Conservation (phyloP, 352 stramenopile genomes). For the Phytophthora pisi region DNA sequence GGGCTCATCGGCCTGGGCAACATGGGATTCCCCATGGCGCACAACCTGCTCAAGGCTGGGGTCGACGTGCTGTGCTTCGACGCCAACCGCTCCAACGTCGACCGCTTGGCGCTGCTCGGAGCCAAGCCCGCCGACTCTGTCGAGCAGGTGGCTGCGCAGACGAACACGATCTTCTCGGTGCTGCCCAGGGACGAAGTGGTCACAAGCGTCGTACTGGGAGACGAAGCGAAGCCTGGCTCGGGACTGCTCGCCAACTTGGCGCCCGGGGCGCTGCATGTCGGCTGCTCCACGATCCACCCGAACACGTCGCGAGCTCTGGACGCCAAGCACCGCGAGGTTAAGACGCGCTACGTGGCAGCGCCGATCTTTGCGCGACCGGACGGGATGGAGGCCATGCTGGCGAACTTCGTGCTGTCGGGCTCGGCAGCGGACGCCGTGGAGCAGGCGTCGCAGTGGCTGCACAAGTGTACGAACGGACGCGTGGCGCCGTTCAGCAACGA, state of each 20-base stretch:
- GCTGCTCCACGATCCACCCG: slow-evolving; percentile 75
- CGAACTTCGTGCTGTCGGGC: slow-evolving; percentile 64
- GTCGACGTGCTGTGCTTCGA: slow-evolving; percentile 73
- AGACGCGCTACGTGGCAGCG: slow-evolving; percentile 53
- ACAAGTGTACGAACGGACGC: slow-evolving; percentile 41
- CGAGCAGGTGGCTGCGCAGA: slow-evolving; percentile 46
- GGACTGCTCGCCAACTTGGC: slow-evolving; percentile 48
- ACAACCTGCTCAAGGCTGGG: slow-evolving; percentile 83
- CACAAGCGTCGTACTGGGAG: slow-evolving; percentile 43
- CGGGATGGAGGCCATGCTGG: slow-evolving; percentile 69
- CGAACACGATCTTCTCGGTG: slow-evolving; percentile 60
- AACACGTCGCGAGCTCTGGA: slow-evolving; percentile 57
- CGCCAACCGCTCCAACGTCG: slow-evolving; percentile 37
- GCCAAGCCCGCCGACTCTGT: slow-evolving; percentile 42
- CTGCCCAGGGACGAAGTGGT: slow-evolving; percentile 74
- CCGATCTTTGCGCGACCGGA: slow-evolving; percentile 80
- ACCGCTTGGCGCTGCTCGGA: slow-evolving; percentile 35
- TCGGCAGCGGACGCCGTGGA: slow-evolving; percentile 44
- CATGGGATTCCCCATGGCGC: slow-evolving; percentile 92
- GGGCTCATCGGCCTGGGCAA: slow-evolving; percentile 93
- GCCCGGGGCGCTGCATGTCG: slow-evolving; percentile 55
- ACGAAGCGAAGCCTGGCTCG: slow-evolving; percentile 18
- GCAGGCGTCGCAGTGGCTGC: slow-evolving; percentile 42
- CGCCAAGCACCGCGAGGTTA: slow-evolving; percentile 34
- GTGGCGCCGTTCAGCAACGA: slow-evolving; percentile 63